Base-by-base conservation (phyloP, 495 filamentous ascomycete species). In the Penicillium crystallinum region DNA sequence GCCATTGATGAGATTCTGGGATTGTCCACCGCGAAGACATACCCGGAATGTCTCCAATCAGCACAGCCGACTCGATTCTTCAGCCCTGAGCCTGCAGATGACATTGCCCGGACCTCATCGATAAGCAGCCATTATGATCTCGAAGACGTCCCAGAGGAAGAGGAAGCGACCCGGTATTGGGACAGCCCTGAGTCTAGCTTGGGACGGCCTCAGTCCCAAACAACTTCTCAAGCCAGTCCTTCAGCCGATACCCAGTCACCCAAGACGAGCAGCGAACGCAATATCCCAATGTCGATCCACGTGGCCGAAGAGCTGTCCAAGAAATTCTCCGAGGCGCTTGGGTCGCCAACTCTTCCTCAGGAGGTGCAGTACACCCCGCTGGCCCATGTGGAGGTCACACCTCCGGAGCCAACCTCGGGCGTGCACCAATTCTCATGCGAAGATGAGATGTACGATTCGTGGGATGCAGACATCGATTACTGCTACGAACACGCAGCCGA, bases 401-500 rank as follows among this genome's bases (percentile, higher is more conserved):
- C 57, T 12, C 54, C 60, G 1, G 21, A 48, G 45, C 40, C 42
- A 6, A 41, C 31, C 21, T 42, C 59, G 29, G 40, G 54, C 35
- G 45, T 59, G 22, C 57, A 62, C n/a, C 59, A 53, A 43, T 64
- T 65, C 34, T 50, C 57, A 12, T 55, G 49, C 38, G 61, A 58
- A 2, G 60, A 64, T 18, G 63, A 61, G 6, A 63, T 79, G 22
- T 80, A 83, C 33, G 79, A 83, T 38, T 85, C 77, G 18, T 97
- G 92, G 92, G 92, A 97, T 60, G 89, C 91, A 37, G 90, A 91
- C 58, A 92, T 97, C 58, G 91, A 96, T 64, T 97, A 88, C 66
- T 93, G 86, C 65, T 97, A 97, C 61, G 88, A 96, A 55, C 83
- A 93, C 66, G 89, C 85, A 40, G 89, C 87, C 7, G 92, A 97